Base-by-base conservation (phyloP, 2,329 filamentous ascomycete genomes). In the Septoria petroselini region DNA sequence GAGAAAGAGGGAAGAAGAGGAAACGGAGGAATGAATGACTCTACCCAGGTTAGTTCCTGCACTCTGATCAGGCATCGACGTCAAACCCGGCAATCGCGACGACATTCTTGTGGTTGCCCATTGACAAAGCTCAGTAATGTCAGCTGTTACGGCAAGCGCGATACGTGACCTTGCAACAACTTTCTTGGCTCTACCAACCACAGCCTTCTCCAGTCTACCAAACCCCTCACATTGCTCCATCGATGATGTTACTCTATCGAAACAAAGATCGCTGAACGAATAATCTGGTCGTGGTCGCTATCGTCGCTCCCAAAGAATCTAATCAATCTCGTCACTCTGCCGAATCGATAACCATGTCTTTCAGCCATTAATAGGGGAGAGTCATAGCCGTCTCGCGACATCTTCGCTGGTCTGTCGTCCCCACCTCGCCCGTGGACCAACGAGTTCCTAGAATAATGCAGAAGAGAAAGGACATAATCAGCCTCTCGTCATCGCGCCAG, bases 111-210 rank as follows among this genome's bases (percentile, higher is more conserved):
- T 40, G 43, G 34, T 47, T 15, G 23, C 38, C 43, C 43, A 47
- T 38, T 39, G 42, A 21, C 25, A 19, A 39, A 40, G 43, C 34
- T 31, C 25, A 17, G n/a, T 18, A 30, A 19, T 30, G 43, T 47
- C 43, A 47, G 43, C 25, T 40, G 19, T 11, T 33, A 21, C 14
- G 23, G 17, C 15, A 47, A 47, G 43, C 34, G 27, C 40, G 43
- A 33, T 39, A 19, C 19, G 17, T 17, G 19, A 8, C 35, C 17
- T 3, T 17, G n/a, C n/a, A 18, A 38, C 25, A 11, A 23, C 12
- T 14, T 39, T 1, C 0, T 8, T 40, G 43, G 43, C 8, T 47
- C 43, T 40, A 23, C 43, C 43, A 47, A 39, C 34, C 34, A 30
- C n/a, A 27, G 29, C 11, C 35, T 30, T 40, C 4, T 5, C 1